phyloP scores from a whole-genome alignment of 2,329 filamentous ascomycete species.

The Phoma sp. region DNA sequence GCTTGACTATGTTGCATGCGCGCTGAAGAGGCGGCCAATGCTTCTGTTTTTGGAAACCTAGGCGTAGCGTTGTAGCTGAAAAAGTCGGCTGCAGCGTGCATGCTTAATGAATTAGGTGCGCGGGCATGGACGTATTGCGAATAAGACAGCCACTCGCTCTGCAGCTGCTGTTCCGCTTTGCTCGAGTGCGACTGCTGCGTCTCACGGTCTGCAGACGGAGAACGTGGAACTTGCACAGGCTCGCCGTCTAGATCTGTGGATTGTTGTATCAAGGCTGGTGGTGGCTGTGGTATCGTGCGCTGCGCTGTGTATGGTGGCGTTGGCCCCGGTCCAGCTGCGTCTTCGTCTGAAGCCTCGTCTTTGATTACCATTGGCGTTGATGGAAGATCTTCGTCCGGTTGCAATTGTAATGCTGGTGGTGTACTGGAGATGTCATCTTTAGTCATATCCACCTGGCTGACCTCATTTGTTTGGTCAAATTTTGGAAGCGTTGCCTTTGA shows the following conservation, averaged over 20 bases:
- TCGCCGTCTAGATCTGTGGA: conserved; percentile 28
- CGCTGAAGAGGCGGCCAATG: not conserved
- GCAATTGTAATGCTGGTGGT: conserved; percentile 14
- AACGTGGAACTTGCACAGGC: conserved; percentile 33
- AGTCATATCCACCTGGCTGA: conserved; percentile 6
- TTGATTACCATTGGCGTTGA: conserved; percentile 37
- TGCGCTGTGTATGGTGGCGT: conserved; percentile 12
- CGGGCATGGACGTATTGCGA: conserved; percentile 37
- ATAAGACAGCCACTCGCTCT: conserved; percentile 41
- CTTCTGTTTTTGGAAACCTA: not conserved
- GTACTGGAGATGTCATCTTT: conserved; percentile 22
- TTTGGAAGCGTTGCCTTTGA: not conserved
- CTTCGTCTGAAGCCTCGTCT: conserved; percentile 34
- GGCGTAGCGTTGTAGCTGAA: conserved; percentile 41
- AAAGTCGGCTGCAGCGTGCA: conserved; percentile 33
- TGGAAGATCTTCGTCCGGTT: conserved; percentile 27
- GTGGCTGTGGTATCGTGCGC: not conserved
- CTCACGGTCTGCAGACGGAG: conserved; percentile 28
- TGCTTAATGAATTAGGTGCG: conserved; percentile 34
- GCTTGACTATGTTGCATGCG: conserved; percentile 37
- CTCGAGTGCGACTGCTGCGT: conserved; percentile 40
- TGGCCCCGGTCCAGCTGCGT: conserved; percentile 4
- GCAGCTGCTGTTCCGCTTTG: conserved; percentile 44
- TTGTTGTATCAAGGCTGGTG: conserved; percentile 13
- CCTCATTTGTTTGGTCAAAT: not conserved